A percentile compares a stretch with the other conserved stretches of the same genome.
Evolutionary conservation across 202 grass and related monocot genomes (phyloP).

Genomic region (Alloteropsis angusta): DNA sequence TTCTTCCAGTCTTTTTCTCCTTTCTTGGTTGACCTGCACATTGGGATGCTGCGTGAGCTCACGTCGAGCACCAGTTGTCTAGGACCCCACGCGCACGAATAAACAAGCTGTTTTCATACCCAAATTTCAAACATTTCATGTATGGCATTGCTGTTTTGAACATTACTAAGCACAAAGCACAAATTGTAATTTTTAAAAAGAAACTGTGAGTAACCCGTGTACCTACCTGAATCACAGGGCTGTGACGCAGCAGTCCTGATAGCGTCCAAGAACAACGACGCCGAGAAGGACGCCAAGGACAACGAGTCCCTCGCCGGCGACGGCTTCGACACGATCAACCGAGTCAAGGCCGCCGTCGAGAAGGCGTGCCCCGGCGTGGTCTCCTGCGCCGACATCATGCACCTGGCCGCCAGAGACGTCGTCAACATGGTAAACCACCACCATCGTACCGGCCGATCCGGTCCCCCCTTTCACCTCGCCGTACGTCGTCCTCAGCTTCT

Average conservation of each 20-base stretch:
- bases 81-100: background rate
- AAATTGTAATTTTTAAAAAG: background rate
- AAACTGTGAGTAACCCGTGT: background rate
- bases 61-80: constrained; percentile 1
- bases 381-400: constrained; percentile 81
- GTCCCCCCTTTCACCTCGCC: background rate
- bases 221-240: constrained; percentile 26
- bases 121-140: background rate
- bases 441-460: background rate
- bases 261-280: constrained; percentile 42
- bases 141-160: background rate
- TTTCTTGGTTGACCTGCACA: constrained; percentile 20
- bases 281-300: constrained; percentile 64
- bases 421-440: constrained; percentile 46
- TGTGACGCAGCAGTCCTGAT: constrained; percentile 55
- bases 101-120: background rate
- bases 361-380: constrained; percentile 54
- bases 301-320: constrained; percentile 74
- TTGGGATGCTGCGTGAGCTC: background rate
- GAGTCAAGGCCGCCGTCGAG: constrained; percentile 62
- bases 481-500: background rate
- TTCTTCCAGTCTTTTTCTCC: background rate
- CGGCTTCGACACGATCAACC: constrained; percentile 68
- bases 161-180: background rate
- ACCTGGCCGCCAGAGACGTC: constrained; percentile 69